These are phyloP conservation scores for Pseudogymnoascus sp. DNA, from an alignment of 2,329 filamentous ascomycete genomes.

Conservation along the genomic window DNA sequence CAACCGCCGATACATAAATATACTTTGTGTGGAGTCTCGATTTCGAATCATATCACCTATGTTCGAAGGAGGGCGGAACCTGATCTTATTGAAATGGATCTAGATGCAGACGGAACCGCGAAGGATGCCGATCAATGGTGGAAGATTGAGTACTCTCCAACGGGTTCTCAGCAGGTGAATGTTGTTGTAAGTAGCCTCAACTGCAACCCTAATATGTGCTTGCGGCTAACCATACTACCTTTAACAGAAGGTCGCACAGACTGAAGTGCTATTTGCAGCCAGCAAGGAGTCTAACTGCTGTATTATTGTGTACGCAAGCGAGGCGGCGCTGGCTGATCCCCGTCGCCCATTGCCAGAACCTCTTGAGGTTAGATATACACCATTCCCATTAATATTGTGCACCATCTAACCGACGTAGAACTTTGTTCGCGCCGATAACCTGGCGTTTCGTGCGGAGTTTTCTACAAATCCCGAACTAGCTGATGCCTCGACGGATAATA, in stretches of 20 bases:
- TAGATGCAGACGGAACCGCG: conserved; percentile 23
- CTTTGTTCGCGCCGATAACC: conserved; percentile 46
- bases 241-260: conserved; percentile 39
- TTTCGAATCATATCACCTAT: conserved; percentile 40
- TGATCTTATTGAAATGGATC: conserved; percentile 37
- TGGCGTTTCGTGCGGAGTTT: conserved; percentile 44
- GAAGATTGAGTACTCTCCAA: conserved; percentile 39
- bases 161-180: conserved; percentile 36
- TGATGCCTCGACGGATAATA: background rate
- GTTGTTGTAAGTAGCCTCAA: conserved; percentile 38
- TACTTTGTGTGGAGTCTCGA: conserved; percentile 44
- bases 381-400: background rate
- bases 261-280: conserved; percentile 39
- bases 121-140: conserved; percentile 45
- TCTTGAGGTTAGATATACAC: conserved; percentile 29
- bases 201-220: background rate
- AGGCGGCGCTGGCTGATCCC: conserved; percentile 36
- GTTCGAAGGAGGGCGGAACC: conserved; percentile 39
- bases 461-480: conserved; percentile 1
- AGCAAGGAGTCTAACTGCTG: conserved; percentile 42
- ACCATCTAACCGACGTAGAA: conserved; percentile 28
- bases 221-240: background rate
- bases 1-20: conserved; percentile 33
- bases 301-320: conserved; percentile 47
- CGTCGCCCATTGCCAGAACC: conserved; percentile 33